These are phyloP conservation scores for Flaveria ramosissima DNA, from an alignment of 129 eudicot species.

Conservation along the genomic window DNA sequence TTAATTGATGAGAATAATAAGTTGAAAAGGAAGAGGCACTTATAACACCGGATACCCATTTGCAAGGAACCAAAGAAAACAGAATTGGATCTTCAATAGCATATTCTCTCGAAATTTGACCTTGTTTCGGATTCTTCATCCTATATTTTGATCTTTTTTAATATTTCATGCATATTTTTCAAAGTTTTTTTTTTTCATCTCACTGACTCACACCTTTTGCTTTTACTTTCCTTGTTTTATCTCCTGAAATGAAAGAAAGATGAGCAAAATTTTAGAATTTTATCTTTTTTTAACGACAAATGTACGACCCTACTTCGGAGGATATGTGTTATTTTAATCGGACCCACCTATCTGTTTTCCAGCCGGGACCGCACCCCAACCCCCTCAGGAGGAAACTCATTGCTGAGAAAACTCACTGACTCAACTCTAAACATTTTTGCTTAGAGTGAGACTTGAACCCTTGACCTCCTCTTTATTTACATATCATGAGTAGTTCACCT, in stretches of 20 bases:
- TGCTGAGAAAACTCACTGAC: too few relatives aligned
- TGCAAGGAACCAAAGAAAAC: constrained; percentile 2
- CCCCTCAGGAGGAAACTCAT: too few relatives aligned
- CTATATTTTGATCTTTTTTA: background rate
- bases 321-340: too few relatives aligned
- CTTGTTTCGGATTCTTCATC: constrained; percentile 6
- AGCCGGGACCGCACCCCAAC: too few relatives aligned
- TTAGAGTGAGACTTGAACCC: too few relatives aligned
- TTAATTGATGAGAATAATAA: background rate
- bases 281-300: too few relatives aligned
- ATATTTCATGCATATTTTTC: background rate
- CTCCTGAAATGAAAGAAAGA: background rate
- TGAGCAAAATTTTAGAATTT: background rate
- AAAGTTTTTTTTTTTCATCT: background rate
- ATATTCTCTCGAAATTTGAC: constrained; percentile 22
- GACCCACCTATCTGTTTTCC: too few relatives aligned
- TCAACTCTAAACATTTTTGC: too few relatives aligned
- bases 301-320: too few relatives aligned
- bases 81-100: constrained; percentile 31
- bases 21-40: background rate
- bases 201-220: background rate
- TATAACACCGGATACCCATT: background rate
- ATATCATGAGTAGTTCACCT: too few relatives aligned
- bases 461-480: too few relatives aligned
- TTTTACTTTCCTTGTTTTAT: background rate